Evolutionary conservation across 768 basidiomycete species (phyloP).

Genomic region (Collybia nuda): DNA sequence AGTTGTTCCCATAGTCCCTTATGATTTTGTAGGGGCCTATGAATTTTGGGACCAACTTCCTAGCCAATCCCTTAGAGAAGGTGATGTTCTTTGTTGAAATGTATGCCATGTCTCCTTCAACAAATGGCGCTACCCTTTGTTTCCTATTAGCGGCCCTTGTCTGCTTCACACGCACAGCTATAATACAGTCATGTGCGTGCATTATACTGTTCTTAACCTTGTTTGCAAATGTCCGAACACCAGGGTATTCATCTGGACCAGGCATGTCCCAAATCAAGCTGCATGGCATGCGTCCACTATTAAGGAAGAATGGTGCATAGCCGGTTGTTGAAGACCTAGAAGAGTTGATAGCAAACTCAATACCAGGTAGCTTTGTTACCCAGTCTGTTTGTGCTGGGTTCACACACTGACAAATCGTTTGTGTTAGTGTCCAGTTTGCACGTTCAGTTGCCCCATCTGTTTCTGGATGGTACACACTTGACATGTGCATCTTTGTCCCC

Average conservation of each 20-base stretch:
- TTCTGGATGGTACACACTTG: background rate
- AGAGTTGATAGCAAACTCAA: constrained; percentile 13
- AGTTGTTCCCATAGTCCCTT: too few species aligned
- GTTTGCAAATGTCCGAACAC: constrained; percentile 25
- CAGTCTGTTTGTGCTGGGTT: constrained; percentile 7
- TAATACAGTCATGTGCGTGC: constrained; percentile 28
- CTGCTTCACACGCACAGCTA: constrained; percentile 29
- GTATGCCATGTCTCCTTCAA: constrained; percentile 14
- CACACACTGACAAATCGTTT: constrained; percentile 2
- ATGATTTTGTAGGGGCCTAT: constrained; percentile 16
- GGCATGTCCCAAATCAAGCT: constrained; percentile 17
- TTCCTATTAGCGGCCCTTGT: constrained; percentile 24
- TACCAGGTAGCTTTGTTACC: constrained; percentile 15
- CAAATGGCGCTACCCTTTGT: constrained; percentile 12
- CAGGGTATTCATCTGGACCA: constrained; percentile 13
- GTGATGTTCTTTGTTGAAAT: constrained; percentile 21
- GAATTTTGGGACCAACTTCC: constrained; percentile 24
- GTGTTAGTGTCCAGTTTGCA: background rate
- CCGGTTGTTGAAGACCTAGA: constrained; percentile 15
- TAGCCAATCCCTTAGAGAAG: constrained; percentile 21
- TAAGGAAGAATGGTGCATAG: background rate
- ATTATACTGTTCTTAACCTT: constrained; percentile 26
- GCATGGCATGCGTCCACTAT: constrained; percentile 11
- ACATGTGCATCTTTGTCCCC: constrained; percentile 17
- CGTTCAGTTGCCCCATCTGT: background rate